Conservation (phyloP, 768 basidiomycete genomes). For the Lactifluus hygrophoroides region DNA sequence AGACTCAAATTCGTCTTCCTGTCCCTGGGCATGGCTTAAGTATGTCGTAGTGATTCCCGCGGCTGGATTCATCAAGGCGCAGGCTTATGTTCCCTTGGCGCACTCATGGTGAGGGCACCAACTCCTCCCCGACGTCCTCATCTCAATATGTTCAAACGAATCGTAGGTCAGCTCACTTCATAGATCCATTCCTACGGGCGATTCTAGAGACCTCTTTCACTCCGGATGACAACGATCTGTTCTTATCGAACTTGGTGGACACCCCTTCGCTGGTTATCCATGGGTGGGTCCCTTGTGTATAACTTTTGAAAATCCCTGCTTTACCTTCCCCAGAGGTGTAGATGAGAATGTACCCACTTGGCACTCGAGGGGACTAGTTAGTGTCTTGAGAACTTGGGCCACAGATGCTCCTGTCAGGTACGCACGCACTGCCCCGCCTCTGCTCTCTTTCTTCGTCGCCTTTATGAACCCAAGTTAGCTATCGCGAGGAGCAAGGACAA, state of each 20-base stretch:
- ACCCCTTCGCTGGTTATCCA: conserved; percentile 69
- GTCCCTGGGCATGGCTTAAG: background rate
- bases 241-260: conserved; percentile 67
- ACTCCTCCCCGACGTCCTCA: background rate
- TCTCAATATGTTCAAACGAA: background rate
- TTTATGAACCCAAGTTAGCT: conserved; percentile 30
- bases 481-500: conserved; percentile 51
- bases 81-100: conserved; percentile 70
- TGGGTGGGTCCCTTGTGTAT: conserved; percentile 41
- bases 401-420: conserved; percentile 45
- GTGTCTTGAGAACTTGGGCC: conserved; percentile 51
- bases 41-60: conserved; percentile 54
- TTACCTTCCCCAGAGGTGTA: conserved; percentile 39
- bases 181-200: conserved; percentile 64
- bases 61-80: conserved; percentile 80
- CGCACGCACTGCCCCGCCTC: conserved; percentile 18
- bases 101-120: conserved; percentile 43
- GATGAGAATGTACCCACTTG: conserved; percentile 87
- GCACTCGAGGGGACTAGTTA: conserved; percentile 65
- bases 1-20: conserved; percentile 20
- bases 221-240: conserved; percentile 82
- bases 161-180: conserved; percentile 58
- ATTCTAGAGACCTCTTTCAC: conserved; percentile 69
- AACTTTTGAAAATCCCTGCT: background rate
- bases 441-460: background rate